A percentile compares a stretch with the other conserved stretches of the same genome.
phyloP scores from a whole-genome alignment of 192 early-diverging fungal species.

The Backusella morwellensis region DNA sequence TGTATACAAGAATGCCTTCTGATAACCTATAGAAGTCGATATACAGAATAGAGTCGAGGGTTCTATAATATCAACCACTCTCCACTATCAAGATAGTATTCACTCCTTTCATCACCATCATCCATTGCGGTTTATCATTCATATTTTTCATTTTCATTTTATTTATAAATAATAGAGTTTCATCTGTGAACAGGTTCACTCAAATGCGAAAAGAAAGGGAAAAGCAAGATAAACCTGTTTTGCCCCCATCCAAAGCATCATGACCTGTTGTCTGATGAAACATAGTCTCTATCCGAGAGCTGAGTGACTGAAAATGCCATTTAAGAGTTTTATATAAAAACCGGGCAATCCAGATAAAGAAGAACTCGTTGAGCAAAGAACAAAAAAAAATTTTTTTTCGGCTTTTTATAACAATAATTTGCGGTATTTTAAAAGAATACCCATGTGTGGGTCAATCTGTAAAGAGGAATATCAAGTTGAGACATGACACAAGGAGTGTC shows the following conservation, averaged over 20 bases:
- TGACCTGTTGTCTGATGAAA: background rate
- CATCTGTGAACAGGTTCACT: constrained; percentile 2
- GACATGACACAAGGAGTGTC: too few relatives aligned
- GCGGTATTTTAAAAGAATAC: background rate
- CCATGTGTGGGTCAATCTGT: too few relatives aligned
- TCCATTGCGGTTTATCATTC: too few relatives aligned
- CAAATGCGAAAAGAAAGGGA: background rate
- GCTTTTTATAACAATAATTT: background rate
- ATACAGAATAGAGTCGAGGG: too few relatives aligned
- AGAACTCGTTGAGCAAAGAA: background rate
- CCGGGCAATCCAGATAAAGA: constrained; percentile 2
- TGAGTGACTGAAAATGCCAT: background rate
- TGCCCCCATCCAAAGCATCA: background rate
- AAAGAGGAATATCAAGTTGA: too few relatives aligned
- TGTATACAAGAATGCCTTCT: too few relatives aligned
- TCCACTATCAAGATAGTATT: too few relatives aligned
- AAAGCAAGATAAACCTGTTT: background rate
- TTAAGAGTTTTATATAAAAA: background rate
- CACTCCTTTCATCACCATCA: too few relatives aligned
- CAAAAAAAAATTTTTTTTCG: background rate
- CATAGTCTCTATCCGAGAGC: background rate
- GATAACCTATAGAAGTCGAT: too few relatives aligned
- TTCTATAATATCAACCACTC: too few relatives aligned
- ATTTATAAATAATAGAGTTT: background rate
- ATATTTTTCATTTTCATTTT: constrained; percentile 1